phyloP scores from a whole-genome alignment of 2,329 filamentous ascomycete genomes.

The Chrysoporthe austroafricana region DNA sequence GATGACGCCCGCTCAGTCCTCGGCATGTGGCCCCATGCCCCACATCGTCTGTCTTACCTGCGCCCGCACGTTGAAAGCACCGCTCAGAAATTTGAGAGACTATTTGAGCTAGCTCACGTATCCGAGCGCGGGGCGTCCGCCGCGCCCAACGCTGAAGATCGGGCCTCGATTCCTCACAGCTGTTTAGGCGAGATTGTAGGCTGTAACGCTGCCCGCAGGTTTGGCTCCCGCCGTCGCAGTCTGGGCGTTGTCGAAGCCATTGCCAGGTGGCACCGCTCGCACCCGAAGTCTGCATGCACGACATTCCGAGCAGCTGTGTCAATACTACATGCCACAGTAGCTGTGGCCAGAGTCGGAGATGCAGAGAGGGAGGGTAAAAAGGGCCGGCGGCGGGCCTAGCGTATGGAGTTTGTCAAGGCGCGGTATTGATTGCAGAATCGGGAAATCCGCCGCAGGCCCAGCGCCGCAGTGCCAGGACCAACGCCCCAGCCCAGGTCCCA shows the following conservation, averaged over 20 bases:
- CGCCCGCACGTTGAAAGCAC: not conserved
- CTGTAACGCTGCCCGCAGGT: not conserved
- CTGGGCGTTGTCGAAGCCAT: not conserved
- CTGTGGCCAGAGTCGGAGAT: not conserved
- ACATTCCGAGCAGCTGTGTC: not conserved
- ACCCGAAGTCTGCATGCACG: not conserved
- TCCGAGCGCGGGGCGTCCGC: not conserved
- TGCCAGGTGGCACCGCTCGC: not conserved
- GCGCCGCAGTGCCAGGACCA: not conserved
- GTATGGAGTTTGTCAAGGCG: not conserved
- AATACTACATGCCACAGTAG: not conserved
- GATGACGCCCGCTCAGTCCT: constrained; percentile 6
- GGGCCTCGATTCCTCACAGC: not conserved
- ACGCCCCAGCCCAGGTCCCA: not conserved
- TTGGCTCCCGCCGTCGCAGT: not conserved
- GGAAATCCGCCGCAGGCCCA: not conserved
- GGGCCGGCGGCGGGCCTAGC: not conserved
- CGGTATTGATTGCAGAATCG: not conserved
- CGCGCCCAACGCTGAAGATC: not conserved
- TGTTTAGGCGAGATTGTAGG: constrained; percentile 2
- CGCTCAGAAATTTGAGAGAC: not conserved
- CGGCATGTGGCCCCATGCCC: not conserved
- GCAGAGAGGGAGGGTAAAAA: not conserved
- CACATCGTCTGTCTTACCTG: not conserved
- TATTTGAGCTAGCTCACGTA: not conserved